A percentile compares a stretch with the other conserved stretches of the same genome.
phyloP scores from a whole-genome alignment of 2,329 filamentous ascomycete species.

The Alternaria solani region DNA sequence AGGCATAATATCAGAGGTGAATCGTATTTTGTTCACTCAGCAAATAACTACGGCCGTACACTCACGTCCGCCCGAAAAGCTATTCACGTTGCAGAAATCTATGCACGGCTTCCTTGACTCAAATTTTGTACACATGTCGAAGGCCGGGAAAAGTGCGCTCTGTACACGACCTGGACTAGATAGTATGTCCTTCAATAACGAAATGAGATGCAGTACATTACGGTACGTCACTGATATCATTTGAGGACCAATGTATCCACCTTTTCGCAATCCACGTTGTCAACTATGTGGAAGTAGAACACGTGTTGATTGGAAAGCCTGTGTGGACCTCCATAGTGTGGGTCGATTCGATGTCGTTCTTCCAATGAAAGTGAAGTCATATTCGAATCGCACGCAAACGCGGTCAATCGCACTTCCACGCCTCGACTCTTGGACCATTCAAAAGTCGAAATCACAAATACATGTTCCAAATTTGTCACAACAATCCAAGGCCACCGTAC shows the following conservation, averaged over 20 bases:
- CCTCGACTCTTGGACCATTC: neutral
- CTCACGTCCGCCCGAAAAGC: neutral
- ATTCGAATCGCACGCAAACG: conserved; percentile 3
- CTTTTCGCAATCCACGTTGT: neutral
- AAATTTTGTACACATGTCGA: neutral
- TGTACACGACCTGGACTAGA: neutral
- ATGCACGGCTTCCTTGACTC: neutral
- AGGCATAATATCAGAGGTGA: neutral
- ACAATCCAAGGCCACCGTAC: neutral
- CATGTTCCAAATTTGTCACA: neutral
- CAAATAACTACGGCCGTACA: neutral
- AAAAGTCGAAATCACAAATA: neutral
- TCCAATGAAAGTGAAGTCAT: conserved; percentile 1
- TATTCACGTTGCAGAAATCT: neutral
- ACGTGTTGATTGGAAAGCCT: neutral
- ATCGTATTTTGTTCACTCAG: neutral
- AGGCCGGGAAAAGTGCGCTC: neutral
- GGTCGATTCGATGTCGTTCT: neutral
- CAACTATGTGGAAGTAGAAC: neutral
- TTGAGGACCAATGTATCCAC: neutral
- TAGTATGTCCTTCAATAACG: neutral
- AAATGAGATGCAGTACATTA: neutral
- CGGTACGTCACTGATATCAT: neutral
- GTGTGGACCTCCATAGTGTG: neutral
- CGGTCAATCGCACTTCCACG: neutral